Evolutionary conservation across 1,284 basidiomycete species (phyloP).

Genomic region (Ceratobasidium sp.): DNA sequence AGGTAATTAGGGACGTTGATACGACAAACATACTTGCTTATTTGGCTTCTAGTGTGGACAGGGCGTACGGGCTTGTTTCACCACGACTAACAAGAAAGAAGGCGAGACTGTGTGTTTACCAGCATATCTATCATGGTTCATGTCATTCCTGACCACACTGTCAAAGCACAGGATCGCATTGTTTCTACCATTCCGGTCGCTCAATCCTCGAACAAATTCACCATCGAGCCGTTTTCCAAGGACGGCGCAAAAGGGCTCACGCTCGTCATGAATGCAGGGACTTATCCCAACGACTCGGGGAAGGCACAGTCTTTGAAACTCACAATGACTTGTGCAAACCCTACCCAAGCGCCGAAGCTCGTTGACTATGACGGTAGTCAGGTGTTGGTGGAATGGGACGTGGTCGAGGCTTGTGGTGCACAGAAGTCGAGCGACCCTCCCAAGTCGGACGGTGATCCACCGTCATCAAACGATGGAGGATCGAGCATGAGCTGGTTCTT

Average conservation of each 20-base stretch:
- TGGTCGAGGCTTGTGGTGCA: slow-evolving; percentile 44
- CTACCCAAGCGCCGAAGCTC: slow-evolving; percentile 57
- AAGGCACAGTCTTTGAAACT: slow-evolving; percentile 65
- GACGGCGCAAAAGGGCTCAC: slow-evolving; percentile 62
- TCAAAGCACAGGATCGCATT: slow-evolving; percentile 49
- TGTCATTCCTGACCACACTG: slow-evolving; percentile 53
- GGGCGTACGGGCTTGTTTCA: slow-evolving; percentile 74
- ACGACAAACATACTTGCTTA: too few relatives aligned
- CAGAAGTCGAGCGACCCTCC: slow-evolving; percentile 53
- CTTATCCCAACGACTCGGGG: slow-evolving; percentile 60
- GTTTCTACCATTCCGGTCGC: slow-evolving; percentile 33
- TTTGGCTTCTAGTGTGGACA: slow-evolving; percentile 61
- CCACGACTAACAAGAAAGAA: slow-evolving; percentile 65
- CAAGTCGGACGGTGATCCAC: slow-evolving; percentile 49
- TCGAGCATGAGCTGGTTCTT: slow-evolving; percentile 85
- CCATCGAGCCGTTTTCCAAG: slow-evolving; percentile 37
- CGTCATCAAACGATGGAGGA: slow-evolving; percentile 56
- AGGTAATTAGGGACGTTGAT: slow-evolving; percentile 57
- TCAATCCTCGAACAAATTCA: not conserved
- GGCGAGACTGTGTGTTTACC: slow-evolving; percentile 54
- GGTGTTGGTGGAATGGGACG: slow-evolving; percentile 61
- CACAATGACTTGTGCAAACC: slow-evolving; percentile 61
- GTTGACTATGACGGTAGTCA: slow-evolving; percentile 64
- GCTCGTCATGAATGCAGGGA: slow-evolving; percentile 64
- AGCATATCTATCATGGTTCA: slow-evolving; percentile 60